Conservation (phyloP, 495 filamentous ascomycete species). For the Tuber umbilicatum region DNA sequence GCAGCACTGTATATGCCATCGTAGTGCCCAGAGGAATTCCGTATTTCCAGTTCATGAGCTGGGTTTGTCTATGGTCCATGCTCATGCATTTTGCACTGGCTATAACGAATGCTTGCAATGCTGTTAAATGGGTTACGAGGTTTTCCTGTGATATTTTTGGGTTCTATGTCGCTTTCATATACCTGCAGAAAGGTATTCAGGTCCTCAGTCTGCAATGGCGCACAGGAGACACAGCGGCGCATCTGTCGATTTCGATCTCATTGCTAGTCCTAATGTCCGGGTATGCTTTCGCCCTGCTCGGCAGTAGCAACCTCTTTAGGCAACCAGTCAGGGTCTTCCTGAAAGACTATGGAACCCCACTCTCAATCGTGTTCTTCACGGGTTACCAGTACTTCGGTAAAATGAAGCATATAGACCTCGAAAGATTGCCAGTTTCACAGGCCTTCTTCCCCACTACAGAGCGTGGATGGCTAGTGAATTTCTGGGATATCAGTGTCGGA, state of each 20-base stretch:
- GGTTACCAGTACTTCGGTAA: slow-evolving; percentile 80
- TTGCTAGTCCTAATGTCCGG: slow-evolving; percentile 65
- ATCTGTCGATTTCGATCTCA: slow-evolving; percentile 66
- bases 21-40: slow-evolving; percentile 61
- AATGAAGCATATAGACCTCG: slow-evolving; percentile 60
- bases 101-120: slow-evolving; percentile 74
- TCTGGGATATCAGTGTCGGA: slow-evolving; percentile 72
- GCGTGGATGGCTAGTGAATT: slow-evolving; percentile 74
- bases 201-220: slow-evolving; percentile 60
- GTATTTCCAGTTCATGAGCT: slow-evolving; percentile 77
- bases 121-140: slow-evolving; percentile 69
- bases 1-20: slow-evolving; percentile 72
- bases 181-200: slow-evolving; percentile 77
- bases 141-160: slow-evolving; percentile 82
- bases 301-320: slow-evolving; percentile 62
- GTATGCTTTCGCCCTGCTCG: slow-evolving; percentile 65
- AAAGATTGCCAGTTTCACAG: slow-evolving; percentile 61
- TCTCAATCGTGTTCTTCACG: slow-evolving; percentile 81
- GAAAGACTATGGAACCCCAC: slow-evolving; percentile 75
- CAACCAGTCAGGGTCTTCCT: slow-evolving; percentile 67
- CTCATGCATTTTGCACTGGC: slow-evolving; percentile 75
- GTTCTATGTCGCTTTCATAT: slow-evolving; percentile 82
- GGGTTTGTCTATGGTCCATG: slow-evolving; percentile 78
- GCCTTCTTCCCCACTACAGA: slow-evolving; percentile 78
- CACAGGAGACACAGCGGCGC: slow-evolving; percentile 56